Base-by-base conservation (phyloP, 306 rosid species). In the Coriaria nepalensis region DNA sequence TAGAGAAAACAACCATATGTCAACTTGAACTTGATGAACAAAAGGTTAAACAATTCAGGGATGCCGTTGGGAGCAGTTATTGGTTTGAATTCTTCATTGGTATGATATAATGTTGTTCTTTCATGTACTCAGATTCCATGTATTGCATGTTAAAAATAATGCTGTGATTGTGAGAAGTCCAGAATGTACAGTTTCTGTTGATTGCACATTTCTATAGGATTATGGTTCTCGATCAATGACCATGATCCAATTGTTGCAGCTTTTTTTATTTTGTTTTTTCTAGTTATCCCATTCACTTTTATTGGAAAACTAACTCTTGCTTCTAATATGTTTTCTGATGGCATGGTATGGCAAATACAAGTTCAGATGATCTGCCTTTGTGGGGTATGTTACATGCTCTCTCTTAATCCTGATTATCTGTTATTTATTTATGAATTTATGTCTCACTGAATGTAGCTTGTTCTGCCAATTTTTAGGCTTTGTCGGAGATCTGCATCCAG, bases 61-160 rank as follows among this genome's bases (percentile, higher is more conserved):
- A 88, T 60, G 97, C 97, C 52, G 70, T 88, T 54, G 93, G 78
- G 71, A 84, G 69, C 60, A 81, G 68, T 61, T 83, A 88, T 69
- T 88, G 95, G 97, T 71, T 88, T 65, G 97, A 88, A 68, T 84
- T 88, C 72, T 88, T 88, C 70, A 75, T 88, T 70, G 97, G 97
- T 88, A 84, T 57, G 97, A 42, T 37, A 12, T 52, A 20, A 20
- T 20, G 2, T 20, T 20, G 29, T 20, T 20, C 29, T 20, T 20
- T 20, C 29, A 20, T 20, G 29, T 20, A 20, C 29, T 20, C 29
- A 20, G 29, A 3, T 20, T 3, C 29, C 29, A 20, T 20, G 1
- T 20, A n/a, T n/a, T n/a, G n/a, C n/a, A n/a, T n/a, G n/a, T n/a
- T n/a, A n/a, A n/a, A n/a, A n/a, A n/a, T n/a, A n/a, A n/a, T n/a